Conservation (phyloP, 2,329 filamentous ascomycete genomes). For the Colletotrichum nymphaeae region DNA sequence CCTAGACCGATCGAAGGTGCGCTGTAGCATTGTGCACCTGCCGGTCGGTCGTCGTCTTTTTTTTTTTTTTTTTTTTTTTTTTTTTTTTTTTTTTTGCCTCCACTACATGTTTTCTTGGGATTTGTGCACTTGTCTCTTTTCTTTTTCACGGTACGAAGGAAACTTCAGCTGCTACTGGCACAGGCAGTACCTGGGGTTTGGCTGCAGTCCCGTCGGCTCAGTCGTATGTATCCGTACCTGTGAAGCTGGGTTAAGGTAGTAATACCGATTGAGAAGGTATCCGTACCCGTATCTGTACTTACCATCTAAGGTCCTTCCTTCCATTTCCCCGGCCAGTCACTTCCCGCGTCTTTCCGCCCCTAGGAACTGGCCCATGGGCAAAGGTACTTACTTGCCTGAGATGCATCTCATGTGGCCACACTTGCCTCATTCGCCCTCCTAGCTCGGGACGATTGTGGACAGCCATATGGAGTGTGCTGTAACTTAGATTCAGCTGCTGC, state of each 20-base stretch:
- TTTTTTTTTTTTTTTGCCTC: not conserved
- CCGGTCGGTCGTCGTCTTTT: not conserved
- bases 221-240: not conserved
- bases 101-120: not conserved
- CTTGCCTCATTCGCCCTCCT: not conserved
- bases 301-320: no score
- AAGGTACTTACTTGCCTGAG: not conserved
- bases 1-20: slow-evolving; percentile 31
- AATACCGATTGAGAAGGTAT: not conserved
- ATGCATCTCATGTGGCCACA: not conserved
- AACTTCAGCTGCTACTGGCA: not conserved
- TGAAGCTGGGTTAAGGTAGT: not conserved
- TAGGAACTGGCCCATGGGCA: not conserved
- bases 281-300: no score
- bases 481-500: slow-evolving; percentile 19
- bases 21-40: not conserved
- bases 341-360: slow-evolving; percentile 3
- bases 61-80: not conserved
- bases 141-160: not conserved
- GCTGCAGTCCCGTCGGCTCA: not conserved
- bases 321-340: not conserved
- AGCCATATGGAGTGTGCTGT: not conserved
- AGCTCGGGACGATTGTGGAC: not conserved
- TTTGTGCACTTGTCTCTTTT: not conserved
- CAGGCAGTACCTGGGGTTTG: not conserved